These are phyloP conservation scores for Terfezia claveryi DNA, from an alignment of 495 filamentous ascomycete species.

Conservation along the genomic window DNA sequence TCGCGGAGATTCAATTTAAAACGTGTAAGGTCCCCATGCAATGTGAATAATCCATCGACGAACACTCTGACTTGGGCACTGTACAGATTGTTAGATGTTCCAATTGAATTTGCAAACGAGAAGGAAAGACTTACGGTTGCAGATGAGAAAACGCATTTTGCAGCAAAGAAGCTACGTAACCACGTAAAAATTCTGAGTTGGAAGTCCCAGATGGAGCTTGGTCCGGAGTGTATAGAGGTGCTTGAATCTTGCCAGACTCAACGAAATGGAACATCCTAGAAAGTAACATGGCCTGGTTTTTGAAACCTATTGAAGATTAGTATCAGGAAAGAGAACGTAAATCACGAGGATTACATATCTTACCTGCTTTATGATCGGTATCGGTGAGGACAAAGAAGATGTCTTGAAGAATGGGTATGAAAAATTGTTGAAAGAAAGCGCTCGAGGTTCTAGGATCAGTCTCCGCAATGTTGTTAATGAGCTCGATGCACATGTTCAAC, in stretches of 20 bases:
- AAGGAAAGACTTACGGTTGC: conserved; percentile 44
- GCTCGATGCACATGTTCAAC: conserved; percentile 95
- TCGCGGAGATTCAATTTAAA: conserved; percentile 91
- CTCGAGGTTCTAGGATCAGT: conserved; percentile 67
- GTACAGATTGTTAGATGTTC: conserved; percentile 18
- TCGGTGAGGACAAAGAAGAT: conserved; percentile 97
- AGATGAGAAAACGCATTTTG: conserved; percentile 85
- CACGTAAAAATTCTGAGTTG: conserved; percentile 73
- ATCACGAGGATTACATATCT: conserved; percentile 3
- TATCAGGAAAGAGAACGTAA: neutral
- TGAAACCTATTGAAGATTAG: conserved; percentile 43
- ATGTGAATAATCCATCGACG: conserved; percentile 61
- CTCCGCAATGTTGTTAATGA: conserved; percentile 93
- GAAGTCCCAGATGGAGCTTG: conserved; percentile 60
- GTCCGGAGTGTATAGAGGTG: conserved; percentile 64
- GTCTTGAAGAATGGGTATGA: conserved; percentile 82
- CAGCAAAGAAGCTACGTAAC: conserved; percentile 67
- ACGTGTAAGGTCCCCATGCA: conserved; percentile 58
- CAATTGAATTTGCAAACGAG: neutral
- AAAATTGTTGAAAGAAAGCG: conserved; percentile 94
- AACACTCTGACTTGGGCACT: conserved; percentile 76
- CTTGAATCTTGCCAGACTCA: conserved; percentile 57
- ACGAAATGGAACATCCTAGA: conserved; percentile 93
- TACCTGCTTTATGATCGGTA: conserved; percentile 87
- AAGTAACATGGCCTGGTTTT: conserved; percentile 79